These are phyloP conservation scores for Pseudogymnoascus sp. DNA, from an alignment of 2,329 filamentous ascomycete species.

Conservation along the genomic window DNA sequence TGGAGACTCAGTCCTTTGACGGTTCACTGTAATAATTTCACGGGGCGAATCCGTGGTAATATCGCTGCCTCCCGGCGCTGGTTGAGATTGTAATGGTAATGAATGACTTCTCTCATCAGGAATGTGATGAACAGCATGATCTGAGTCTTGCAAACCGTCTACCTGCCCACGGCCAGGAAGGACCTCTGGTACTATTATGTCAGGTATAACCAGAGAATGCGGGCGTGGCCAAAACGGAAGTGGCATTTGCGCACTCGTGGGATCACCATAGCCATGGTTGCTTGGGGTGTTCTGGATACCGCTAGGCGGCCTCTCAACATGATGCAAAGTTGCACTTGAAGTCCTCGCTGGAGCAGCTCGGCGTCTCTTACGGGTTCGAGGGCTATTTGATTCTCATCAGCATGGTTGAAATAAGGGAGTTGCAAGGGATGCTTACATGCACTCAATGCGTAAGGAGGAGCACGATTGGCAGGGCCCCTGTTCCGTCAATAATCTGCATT, in stretches of 20 bases:
- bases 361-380: constrained; percentile 1
- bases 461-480: constrained; percentile 19
- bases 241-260: background rate
- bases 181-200: background rate
- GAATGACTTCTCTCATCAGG: background rate
- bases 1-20: constrained; percentile 7
- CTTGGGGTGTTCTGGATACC: background rate
- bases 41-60: background rate
- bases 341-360: background rate
- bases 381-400: background rate
- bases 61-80: background rate
- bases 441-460: constrained; percentile 2
- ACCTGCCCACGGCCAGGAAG: background rate
- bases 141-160: background rate
- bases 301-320: background rate
- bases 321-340: background rate
- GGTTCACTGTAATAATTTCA: background rate
- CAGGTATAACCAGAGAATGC: background rate
- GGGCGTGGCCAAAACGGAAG: background rate
- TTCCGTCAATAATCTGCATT: constrained; percentile 23
- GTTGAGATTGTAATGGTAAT: background rate
- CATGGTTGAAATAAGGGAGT: background rate
- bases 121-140: background rate
- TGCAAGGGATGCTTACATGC: background rate
- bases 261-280: background rate